Conservation (phyloP, 768 basidiomycete species). For the Candolleomyces aberdarensis region DNA sequence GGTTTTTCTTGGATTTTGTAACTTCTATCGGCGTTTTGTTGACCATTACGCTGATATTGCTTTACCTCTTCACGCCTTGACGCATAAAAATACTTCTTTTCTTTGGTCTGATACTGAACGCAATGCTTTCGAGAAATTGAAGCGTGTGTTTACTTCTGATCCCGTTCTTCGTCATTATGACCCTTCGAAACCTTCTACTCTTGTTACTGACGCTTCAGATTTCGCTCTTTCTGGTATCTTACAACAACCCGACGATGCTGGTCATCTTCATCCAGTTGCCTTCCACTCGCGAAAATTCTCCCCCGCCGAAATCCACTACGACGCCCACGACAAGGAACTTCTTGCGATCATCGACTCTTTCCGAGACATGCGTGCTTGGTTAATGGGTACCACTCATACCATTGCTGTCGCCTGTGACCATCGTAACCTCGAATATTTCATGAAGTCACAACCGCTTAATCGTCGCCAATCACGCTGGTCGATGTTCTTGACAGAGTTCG, state of each 20-base stretch:
- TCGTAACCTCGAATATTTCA: too few species aligned
- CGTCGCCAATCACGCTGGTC: too few species aligned
- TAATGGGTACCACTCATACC: too few species aligned
- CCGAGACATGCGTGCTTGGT: conserved; percentile 28
- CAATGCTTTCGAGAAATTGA: not conserved
- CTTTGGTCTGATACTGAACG: conserved; percentile 20
- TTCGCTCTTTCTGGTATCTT: conserved; percentile 29
- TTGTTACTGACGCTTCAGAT: conserved; percentile 28
- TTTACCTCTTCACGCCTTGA: not conserved
- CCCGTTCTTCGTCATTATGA: conserved; percentile 22
- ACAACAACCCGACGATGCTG: conserved; percentile 1
- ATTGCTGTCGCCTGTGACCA: too few species aligned
- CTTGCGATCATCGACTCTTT: conserved; percentile 2
- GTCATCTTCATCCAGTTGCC: not conserved
- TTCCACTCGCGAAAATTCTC: not conserved
- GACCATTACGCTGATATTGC: not conserved
- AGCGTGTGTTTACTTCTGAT: conserved; percentile 13
- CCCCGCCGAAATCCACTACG: conserved; percentile 2
- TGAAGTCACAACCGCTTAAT: too few species aligned
- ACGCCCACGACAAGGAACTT: conserved; percentile 5
- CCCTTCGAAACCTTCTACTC: conserved; percentile 16
- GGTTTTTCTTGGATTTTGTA: conserved; percentile 14
- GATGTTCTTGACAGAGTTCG: too few species aligned
- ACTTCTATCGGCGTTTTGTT: conserved; percentile 8
- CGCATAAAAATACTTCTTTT: conserved; percentile 11